Evolutionary conservation across 2,329 filamentous ascomycete species (phyloP).

Genomic region (Fusarium bulbicola): DNA sequence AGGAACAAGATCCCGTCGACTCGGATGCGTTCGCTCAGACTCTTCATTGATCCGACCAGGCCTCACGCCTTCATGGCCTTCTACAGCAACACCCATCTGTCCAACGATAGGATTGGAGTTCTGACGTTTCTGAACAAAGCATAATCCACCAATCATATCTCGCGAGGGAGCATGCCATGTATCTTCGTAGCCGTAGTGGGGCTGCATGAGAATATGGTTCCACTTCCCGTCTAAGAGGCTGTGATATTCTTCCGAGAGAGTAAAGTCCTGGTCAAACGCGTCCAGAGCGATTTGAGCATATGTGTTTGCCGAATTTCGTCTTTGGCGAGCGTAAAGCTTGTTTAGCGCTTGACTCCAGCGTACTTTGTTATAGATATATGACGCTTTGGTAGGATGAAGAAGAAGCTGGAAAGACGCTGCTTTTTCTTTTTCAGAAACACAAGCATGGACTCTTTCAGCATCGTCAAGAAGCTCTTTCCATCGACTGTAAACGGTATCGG

Average conservation of each 20-base stretch:
- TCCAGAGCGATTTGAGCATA: conserved; percentile 56
- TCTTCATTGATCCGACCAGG: conserved; percentile 59
- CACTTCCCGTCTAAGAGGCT: conserved; percentile 61
- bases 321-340: conserved; percentile 60
- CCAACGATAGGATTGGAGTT: conserved; percentile 63
- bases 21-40: conserved; percentile 59
- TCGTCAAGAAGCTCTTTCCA: conserved; percentile 57
- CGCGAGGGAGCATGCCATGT: conserved; percentile 66
- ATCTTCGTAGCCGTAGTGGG: conserved; percentile 59
- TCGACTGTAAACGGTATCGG: conserved; percentile 56
- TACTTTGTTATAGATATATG: conserved; percentile 58
- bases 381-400: conserved; percentile 65
- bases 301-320: conserved; percentile 62
- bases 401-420: conserved; percentile 67
- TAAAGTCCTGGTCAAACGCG: conserved; percentile 61
- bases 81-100: conserved; percentile 70
- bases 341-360: conserved; percentile 56
- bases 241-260: conserved; percentile 61
- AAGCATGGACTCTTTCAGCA: conserved; percentile 54
- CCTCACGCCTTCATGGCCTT: conserved; percentile 70
- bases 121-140: conserved; percentile 61
- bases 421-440: conserved; percentile 52
- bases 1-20: conserved; percentile 57
- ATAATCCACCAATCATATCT: conserved; percentile 63
- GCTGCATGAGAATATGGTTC: conserved; percentile 63